phyloP scores from a whole-genome alignment of 495 filamentous ascomycete genomes.

The Hypoxylon intermedium region DNA sequence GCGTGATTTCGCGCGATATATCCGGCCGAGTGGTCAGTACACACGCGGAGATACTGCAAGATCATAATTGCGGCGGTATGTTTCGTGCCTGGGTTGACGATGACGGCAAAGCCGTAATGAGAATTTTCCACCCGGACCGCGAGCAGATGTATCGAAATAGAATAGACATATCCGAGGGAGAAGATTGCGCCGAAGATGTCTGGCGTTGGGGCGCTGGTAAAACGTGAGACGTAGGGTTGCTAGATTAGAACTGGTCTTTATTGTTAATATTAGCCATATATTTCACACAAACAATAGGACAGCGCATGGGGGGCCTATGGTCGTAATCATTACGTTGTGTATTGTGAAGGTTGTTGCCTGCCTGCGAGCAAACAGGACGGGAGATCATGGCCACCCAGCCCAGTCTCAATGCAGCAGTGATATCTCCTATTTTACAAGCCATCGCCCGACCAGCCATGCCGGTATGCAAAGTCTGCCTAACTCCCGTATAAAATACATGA shows the following conservation, averaged over 20 bases:
- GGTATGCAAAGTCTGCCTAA: conserved; percentile 34
- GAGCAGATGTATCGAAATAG: background rate
- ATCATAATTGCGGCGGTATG: conserved; percentile 92
- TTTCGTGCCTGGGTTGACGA: conserved; percentile 80
- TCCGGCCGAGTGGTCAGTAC: conserved; percentile 51
- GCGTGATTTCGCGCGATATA: conserved; percentile 52
- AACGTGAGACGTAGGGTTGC: conserved; percentile 9
- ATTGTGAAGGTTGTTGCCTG: conserved; percentile 18
- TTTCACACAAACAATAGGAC: conserved; percentile 2
- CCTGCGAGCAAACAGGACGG: background rate
- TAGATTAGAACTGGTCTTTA: conserved; percentile 19
- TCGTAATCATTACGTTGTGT: conserved; percentile 25
- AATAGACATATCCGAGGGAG: background rate
- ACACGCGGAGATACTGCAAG: conserved; percentile 63
- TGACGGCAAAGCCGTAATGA: conserved; percentile 65
- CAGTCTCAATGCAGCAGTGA: conserved; percentile 3
- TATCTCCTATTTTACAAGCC: conserved; percentile 39
- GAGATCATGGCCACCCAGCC: conserved; percentile 2
- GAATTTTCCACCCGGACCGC: conserved; percentile 61
- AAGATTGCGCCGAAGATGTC: conserved; percentile 23
- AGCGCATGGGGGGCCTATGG: background rate
- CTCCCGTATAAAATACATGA: conserved; percentile 46
- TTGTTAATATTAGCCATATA: conserved; percentile 3
- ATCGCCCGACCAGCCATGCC: conserved; percentile 26
- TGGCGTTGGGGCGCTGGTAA: conserved; percentile 25